Evolutionary conservation across 192 early-diverging fungal species (phyloP).

Genomic region (Chytriomyces sp.): DNA sequence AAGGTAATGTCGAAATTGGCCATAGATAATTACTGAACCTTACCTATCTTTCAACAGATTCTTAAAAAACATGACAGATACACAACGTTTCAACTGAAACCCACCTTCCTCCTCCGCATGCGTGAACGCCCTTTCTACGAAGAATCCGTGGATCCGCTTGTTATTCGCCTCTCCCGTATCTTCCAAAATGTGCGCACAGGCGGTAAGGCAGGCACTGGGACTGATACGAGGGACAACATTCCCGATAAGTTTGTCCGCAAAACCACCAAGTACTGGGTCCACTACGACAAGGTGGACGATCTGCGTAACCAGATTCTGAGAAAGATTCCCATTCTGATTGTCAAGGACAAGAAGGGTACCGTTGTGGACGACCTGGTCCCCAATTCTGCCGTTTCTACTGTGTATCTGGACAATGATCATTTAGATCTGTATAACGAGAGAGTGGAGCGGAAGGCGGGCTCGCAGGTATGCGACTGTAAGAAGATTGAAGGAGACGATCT

Average conservation of each 20-base stretch:
- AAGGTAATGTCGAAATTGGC: constrained; percentile 22
- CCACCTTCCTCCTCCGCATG: constrained; percentile 64
- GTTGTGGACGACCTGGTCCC: constrained; percentile 42
- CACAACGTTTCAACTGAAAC: constrained; percentile 77
- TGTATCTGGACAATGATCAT: constrained; percentile 90
- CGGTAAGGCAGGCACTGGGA: constrained; percentile 28
- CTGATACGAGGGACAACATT: constrained; percentile 33
- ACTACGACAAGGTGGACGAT: constrained; percentile 55
- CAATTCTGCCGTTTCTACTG: constrained; percentile 88
- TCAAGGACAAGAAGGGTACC: constrained; percentile 22
- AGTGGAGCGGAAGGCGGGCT: constrained; percentile 85
- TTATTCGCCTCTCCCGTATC: constrained; percentile 72
- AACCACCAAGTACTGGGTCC: constrained; percentile 95
- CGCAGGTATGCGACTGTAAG: constrained; percentile 58
- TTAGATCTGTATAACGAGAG: constrained; percentile 89
- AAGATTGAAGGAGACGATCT: background rate
- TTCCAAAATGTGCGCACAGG: constrained; percentile 53
- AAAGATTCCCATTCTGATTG: constrained; percentile 30
- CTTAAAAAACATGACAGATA: constrained; percentile 99
- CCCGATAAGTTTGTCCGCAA: constrained; percentile 75
- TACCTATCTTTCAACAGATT: constrained; percentile 49
- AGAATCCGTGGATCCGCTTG: constrained; percentile 78
- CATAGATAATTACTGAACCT: background rate
- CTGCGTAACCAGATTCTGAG: constrained; percentile 28
- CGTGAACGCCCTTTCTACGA: constrained; percentile 75